Conservation (phyloP, 257 asterid genomes). For the Solanum pennellii region DNA sequence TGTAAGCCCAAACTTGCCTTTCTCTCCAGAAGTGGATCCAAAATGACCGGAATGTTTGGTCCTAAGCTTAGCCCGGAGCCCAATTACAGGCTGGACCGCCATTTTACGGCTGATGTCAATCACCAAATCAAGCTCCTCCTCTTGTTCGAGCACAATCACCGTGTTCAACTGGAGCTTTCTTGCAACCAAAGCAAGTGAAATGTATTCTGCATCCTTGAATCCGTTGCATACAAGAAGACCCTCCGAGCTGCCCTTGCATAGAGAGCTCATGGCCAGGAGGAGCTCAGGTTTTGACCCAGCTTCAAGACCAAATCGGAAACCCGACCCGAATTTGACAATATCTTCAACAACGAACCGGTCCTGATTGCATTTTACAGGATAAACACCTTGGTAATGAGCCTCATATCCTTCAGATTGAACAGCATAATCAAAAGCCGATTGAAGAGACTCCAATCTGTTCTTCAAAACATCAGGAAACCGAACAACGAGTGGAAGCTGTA, state of each 20-base stretch:
- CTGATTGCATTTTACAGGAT: slow-evolving; percentile 94
- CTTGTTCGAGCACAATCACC: slow-evolving; percentile 88
- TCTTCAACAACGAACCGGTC: slow-evolving; percentile 84
- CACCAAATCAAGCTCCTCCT: slow-evolving; percentile 74
- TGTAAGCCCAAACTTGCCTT: slow-evolving; percentile 85
- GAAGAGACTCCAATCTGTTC: slow-evolving; percentile 63
- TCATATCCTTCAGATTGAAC: slow-evolving; percentile 55
- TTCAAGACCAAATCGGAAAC: slow-evolving; percentile 77
- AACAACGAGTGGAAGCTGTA: slow-evolving; percentile 65
- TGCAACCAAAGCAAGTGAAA: slow-evolving; percentile 70
- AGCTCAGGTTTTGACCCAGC: slow-evolving; percentile 99
- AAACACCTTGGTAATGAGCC: slow-evolving; percentile 88
- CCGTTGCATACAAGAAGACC: slow-evolving; percentile 84
- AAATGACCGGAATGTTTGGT: slow-evolving; percentile 92
- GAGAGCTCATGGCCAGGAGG: slow-evolving; percentile 81
- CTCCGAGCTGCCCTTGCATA: slow-evolving; percentile 69
- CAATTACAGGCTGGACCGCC: slow-evolving; percentile 72
- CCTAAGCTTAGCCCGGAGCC: slow-evolving; percentile 84
- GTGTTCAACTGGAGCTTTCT: slow-evolving; percentile 66
- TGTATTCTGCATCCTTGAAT: slow-evolving; percentile 84
- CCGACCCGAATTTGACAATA: slow-evolving; percentile 73
- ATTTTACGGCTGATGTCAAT: slow-evolving; percentile 56
- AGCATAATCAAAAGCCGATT: slow-evolving; percentile 55
- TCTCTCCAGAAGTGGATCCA: slow-evolving; percentile 98
- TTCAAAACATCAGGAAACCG: slow-evolving; percentile 81